These are phyloP conservation scores for Suhomyces maxii DNA, from an alignment of 1,139 yeast species.

Conservation along the genomic window DNA sequence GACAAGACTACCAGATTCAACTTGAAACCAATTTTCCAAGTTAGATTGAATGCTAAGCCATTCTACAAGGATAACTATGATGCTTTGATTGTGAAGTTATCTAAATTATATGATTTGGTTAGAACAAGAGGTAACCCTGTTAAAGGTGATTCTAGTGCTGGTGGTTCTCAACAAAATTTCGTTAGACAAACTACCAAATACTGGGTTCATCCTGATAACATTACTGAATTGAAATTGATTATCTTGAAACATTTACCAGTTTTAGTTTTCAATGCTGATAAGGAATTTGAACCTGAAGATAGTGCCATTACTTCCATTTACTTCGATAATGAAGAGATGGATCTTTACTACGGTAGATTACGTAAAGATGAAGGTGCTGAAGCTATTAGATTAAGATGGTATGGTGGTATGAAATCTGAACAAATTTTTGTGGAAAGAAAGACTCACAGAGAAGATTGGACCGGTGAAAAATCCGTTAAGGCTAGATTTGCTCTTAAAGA, in stretches of 20 bases:
- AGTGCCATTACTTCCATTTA: slow-evolving; percentile 95
- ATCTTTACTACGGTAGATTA: slow-evolving; percentile 88
- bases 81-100: slow-evolving; percentile 79
- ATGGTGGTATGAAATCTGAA: slow-evolving; percentile 94
- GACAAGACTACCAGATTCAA: slow-evolving; percentile 86
- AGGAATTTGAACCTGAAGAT: slow-evolving; percentile 92
- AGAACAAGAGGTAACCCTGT: slow-evolving; percentile 95
- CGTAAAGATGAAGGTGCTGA: slow-evolving; percentile 98
- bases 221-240: slow-evolving; percentile 92
- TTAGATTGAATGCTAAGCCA: slow-evolving; percentile 87
- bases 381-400: slow-evolving; percentile 97
- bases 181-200: slow-evolving; percentile 97
- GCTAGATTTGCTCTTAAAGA: slow-evolving; percentile 94
- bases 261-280: slow-evolving; percentile 90
- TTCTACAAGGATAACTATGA: slow-evolving; percentile 95
- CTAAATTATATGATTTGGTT: slow-evolving; percentile 86
- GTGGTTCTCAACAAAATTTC: slow-evolving; percentile 96
- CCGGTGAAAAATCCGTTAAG: slow-evolving; percentile 97
- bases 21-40: slow-evolving; percentile 89
- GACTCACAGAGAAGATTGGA: slow-evolving; percentile 99
- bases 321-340: slow-evolving; percentile 86
- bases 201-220: slow-evolving; percentile 99
- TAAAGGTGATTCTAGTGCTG: slow-evolving; percentile 91
- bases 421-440: slow-evolving; percentile 94
- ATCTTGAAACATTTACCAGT: slow-evolving; percentile 94